Base-by-base conservation (phyloP, 164 flowering plant species). In the Annona cherimola region DNA sequence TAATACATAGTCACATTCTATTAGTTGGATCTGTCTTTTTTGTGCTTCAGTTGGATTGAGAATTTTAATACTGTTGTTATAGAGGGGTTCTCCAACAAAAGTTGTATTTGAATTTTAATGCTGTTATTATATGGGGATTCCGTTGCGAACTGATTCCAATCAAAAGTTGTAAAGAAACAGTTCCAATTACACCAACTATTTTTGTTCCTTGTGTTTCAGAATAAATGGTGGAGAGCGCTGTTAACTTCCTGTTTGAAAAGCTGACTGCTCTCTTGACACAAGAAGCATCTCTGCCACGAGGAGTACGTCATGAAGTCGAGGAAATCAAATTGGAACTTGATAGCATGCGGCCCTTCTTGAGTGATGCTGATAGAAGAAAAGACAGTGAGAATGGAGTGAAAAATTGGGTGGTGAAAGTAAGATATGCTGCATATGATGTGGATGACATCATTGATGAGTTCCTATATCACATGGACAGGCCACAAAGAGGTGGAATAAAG, bases 291-390 rank as follows among this genome's bases (percentile, higher is more conserved):
- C 40, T 68, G 2, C 19, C 35, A 14, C 3, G 71, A 50, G 62
- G 71, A 46, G 18, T 68, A 8, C 42, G 57, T 19, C 12, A 20
- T 20, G 57, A 54, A 35, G n/a, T 68, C 3, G 71, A 50, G 2
- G 71, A 68, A 45, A 68, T 68, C 42, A 54, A 46, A 5, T 42
- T 46, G 42, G 83, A 88, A 87, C 84, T 77, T 42, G 45, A 64
- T 39, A 71, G 64, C 64, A 69, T 69, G 45, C 26, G 43, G 41
- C 42, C 63, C 39, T 69, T 69, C 50, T 42, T 59, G 19, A 57
- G 26, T 45, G 72, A 69, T 42, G 55, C 69, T 8, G 59, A 45
- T 6, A 14, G 61, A 18, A 42, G 57, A 57, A n/a, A 57, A n/a
- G 72, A 50, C 12, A 40, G 9, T 11, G 42, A 5, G 26, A 40